Percentiles rank a stretch among this genome's conserved stretches.
Conservation (phyloP, 1,284 basidiomycete species). For the Leucoagaricus sp. region DNA sequence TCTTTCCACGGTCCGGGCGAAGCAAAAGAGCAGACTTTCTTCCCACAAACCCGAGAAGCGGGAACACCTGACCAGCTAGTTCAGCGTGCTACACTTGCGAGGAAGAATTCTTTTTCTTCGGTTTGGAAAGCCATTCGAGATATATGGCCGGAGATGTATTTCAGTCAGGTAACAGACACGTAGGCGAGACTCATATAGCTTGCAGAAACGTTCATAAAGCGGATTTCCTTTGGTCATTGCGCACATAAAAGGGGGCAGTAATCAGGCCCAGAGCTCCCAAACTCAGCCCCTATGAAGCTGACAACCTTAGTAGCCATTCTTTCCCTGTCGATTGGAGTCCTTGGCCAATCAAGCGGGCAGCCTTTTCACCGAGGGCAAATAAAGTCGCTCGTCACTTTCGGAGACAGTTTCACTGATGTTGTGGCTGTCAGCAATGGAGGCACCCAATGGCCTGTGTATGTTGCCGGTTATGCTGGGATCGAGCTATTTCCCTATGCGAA, state of each 20-base stretch:
- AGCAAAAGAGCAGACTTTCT: too few relatives aligned
- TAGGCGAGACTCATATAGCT: neutral
- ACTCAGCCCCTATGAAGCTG: neutral
- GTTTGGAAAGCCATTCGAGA: neutral
- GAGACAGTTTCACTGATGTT: slow-evolving; percentile 45
- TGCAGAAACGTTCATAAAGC: neutral
- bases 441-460: slow-evolving; percentile 42
- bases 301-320: neutral
- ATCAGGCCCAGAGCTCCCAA: neutral
- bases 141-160: too few relatives aligned
- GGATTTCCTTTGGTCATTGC: neutral
- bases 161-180: too few relatives aligned
- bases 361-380: slow-evolving; percentile 30
- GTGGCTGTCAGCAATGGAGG: slow-evolving; percentile 34
- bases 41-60: neutral
- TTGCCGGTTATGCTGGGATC: slow-evolving; percentile 37
- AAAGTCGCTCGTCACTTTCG: slow-evolving; percentile 45
- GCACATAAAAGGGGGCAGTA: neutral
- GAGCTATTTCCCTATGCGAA: slow-evolving; percentile 43
- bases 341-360: neutral
- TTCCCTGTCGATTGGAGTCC: neutral
- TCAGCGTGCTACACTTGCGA: neutral
- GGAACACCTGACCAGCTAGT: neutral
- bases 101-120: neutral
- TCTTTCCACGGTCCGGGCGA: neutral